Percentiles rank a stretch among this genome's conserved stretches.
Evolutionary conservation across 2,329 filamentous ascomycete genomes (phyloP).

Genomic region (Hyphodiscus sp.): DNA sequence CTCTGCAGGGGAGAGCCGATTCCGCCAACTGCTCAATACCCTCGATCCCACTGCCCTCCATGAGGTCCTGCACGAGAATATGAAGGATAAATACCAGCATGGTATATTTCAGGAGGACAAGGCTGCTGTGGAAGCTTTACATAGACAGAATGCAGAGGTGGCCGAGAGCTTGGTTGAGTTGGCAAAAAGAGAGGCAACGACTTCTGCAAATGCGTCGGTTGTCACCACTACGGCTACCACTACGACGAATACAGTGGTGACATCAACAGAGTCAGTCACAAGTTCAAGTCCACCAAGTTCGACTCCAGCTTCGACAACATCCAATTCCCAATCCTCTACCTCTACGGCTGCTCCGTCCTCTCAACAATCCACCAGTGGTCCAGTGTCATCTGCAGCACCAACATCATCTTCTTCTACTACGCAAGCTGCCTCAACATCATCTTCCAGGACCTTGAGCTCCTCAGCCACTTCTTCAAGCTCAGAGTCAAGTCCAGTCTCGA

Average conservation of each 20-base stretch:
- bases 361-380: not conserved
- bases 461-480: not conserved
- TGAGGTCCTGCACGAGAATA: constrained; percentile 56
- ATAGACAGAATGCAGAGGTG: constrained; percentile 53
- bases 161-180: constrained; percentile 58
- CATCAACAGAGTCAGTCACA: not conserved
- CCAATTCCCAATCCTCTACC: not conserved
- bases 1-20: constrained; percentile 29
- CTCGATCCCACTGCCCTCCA: constrained; percentile 57
- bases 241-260: constrained; percentile 1
- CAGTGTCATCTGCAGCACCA: not conserved
- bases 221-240: constrained; percentile 14
- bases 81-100: constrained; percentile 58
- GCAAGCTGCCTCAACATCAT: not conserved
- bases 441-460: not conserved
- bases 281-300: not conserved
- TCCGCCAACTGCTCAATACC: constrained; percentile 49
- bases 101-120: constrained; percentile 62
- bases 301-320: not conserved
- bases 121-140: constrained; percentile 56
- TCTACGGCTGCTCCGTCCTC: not conserved
- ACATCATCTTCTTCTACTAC: constrained; percentile 1
- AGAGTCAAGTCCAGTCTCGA: constrained; percentile 1
- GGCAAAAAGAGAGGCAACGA: constrained; percentile 50
- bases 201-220: constrained; percentile 13